Base-by-base conservation (phyloP, 164 flowering plant genomes). In the Magnolia officinalis region DNA sequence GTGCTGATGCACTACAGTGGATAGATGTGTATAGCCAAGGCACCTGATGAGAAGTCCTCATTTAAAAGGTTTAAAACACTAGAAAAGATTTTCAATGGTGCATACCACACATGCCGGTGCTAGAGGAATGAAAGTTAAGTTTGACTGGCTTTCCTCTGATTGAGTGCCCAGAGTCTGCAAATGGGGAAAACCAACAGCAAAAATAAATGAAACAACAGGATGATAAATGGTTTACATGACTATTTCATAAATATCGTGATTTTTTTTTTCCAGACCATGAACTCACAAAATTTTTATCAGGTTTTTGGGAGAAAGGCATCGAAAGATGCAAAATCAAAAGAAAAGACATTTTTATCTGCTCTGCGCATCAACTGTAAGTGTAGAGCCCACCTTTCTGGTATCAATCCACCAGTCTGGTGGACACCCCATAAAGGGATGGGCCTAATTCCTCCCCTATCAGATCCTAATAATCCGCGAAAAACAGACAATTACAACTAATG, bases 81-180 rank as follows among this genome's bases (percentile, higher is more conserved):
- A 21, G 23, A 5, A 37, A 71, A 71, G 31, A 16, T 65, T 55
- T n/a, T 21, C 19, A 50, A 18, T 7, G 66, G 67, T 26, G 51
- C 91, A 79, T 89, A 95, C 99, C 93, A 94, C 97, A 81, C 95
- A 94, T 73, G 99, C 99, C 26, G 98, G 97, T 45, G 98, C 99
- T 76, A 94, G 52, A 63, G 99, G 99, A 78, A 96, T 83, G 77
- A 96, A 96, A 37, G 93, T 90, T 50, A 96, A 89, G 69, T 67
- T 86, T 67, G 81, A 91, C 85, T 84, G 90, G 74, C 77, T 83
- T 76, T 81, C 85, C 76, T 88, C 94, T 0, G 89, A 72, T 74
- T 82, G 87, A 59, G 88, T 83, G 76, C 92, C 88, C 79, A 96
- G 82, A 16, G 93, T 90, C 98, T 95, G 85, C n/a, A n/a, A 26